These are phyloP conservation scores for Penicillium desertorum DNA, from an alignment of 495 filamentous ascomycete species.

Conservation along the genomic window DNA sequence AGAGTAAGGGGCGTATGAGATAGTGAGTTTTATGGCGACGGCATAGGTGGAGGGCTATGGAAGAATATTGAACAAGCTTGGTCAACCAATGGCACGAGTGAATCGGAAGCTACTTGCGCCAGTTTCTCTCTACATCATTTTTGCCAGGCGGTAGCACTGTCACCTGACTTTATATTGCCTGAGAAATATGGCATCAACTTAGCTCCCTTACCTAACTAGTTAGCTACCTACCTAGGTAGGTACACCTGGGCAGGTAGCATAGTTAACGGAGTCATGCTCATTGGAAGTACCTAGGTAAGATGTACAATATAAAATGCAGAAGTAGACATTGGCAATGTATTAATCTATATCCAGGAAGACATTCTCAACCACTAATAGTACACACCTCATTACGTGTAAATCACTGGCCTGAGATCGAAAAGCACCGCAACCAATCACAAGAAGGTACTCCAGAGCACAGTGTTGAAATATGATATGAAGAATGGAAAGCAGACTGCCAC, in stretches of 20 bases:
- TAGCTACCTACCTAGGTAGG: too few relatives aligned
- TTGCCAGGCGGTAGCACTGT: conserved; percentile 26
- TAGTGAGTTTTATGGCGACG: neutral
- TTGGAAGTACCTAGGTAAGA: neutral
- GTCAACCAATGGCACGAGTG: conserved; percentile 14
- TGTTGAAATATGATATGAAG: conserved; percentile 29
- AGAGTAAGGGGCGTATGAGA: neutral
- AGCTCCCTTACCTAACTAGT: too few relatives aligned
- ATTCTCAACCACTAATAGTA: conserved; percentile 22
- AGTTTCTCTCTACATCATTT: conserved; percentile 33
- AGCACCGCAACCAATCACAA: conserved; percentile 18
- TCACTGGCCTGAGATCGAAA: conserved; percentile 25
- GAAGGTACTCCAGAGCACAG: conserved; percentile 34
- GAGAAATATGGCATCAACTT: neutral
- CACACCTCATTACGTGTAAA: conserved; percentile 29
- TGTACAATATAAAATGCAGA: neutral
- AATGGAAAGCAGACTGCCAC: conserved; percentile 21
- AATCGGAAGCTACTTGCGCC: conserved; percentile 21
- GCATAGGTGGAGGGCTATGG: neutral
- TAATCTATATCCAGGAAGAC: conserved; percentile 31
- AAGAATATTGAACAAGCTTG: conserved; percentile 7
- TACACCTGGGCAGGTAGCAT: too few relatives aligned
- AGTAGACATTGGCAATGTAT: conserved; percentile 19
- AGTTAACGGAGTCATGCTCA: neutral
- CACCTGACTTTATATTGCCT: conserved; percentile 11